These are phyloP conservation scores for Proliferodiscus dingleyae DNA, from an alignment of 2,329 filamentous ascomycete genomes.

Conservation along the genomic window DNA sequence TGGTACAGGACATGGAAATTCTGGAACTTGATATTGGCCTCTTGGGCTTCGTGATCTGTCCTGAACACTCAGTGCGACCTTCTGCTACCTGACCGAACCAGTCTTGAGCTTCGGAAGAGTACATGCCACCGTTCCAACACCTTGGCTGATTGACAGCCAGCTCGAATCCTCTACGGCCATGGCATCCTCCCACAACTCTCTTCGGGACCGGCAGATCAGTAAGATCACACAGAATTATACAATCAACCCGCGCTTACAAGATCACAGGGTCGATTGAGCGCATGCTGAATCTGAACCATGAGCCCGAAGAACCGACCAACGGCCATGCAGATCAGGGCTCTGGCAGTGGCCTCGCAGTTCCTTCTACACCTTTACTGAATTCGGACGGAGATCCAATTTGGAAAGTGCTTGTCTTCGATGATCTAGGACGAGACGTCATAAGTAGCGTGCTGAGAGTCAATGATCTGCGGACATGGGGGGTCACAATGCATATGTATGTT, in stretches of 20 bases:
- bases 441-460: slow-evolving; percentile 93
- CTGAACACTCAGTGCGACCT: slow-evolving; percentile 7
- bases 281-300: slow-evolving; percentile 90
- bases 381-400: slow-evolving; percentile 89
- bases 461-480: slow-evolving; percentile 87
- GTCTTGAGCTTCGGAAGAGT: slow-evolving; percentile 7
- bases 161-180: slow-evolving; percentile 36
- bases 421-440: slow-evolving; percentile 86
- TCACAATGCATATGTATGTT: slow-evolving; percentile 86
- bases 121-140: slow-evolving; percentile 22
- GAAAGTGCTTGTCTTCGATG: slow-evolving; percentile 96
- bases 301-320: slow-evolving; percentile 46
- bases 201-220: slow-evolving; percentile 71
- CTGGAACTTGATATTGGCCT: slow-evolving; percentile 6
- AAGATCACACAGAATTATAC: slow-evolving; percentile 32
- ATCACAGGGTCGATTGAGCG: slow-evolving; percentile 80
- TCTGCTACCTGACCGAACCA: slow-evolving; percentile 2
- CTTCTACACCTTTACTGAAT: slow-evolving; percentile 75
- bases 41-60: slow-evolving; percentile 12
- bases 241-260: slow-evolving; percentile 6
- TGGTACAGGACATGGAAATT: background rate
- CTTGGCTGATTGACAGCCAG: slow-evolving; percentile 32
- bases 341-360: slow-evolving; percentile 57
- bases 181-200: slow-evolving; percentile 51
- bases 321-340: slow-evolving; percentile 58